Base-by-base conservation (phyloP, 805 yeast species). In the Hanseniaspora singularis region DNA sequence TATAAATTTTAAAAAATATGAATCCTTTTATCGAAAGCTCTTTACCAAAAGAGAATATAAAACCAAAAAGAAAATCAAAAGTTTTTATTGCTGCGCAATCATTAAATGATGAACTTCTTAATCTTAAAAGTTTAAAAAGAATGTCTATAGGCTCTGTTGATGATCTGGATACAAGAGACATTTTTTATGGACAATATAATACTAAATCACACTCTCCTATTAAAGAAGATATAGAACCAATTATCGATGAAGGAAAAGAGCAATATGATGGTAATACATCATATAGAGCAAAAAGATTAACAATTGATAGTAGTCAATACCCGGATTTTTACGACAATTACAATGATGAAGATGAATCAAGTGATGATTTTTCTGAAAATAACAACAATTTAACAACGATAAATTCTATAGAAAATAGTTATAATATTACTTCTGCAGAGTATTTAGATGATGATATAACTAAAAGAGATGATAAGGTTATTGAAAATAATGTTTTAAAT, bases 51-150 rank as follows among this genome's bases (percentile, higher is more conserved):
- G n/a, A n/a, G n/a, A n/a, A n/a, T n/a, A n/a, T n/a, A n/a, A n/a
- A n/a, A n/a, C n/a, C n/a, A 10, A 66, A 65, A 48, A 54, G 72
- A 36, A 67, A 68, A 49, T 66, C 73, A 47, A 65, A 74, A 55
- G 66, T 69, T 41, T 54, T 68, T 36, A 71, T 73, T 30, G 94
- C 94, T 2, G 87, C 85, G 3, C 77, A 77, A 54, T 85, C 86
- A 5, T 74, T 83, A 38, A 85, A 82, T 55, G 77, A 75, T 51
- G 92, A 83, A 57, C 70, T 81, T 51, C 76, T 77, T 61, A 76
- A 78, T 59, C 83, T 83, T 51, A 76, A 81, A 31, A 81, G 84
- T 18, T 64, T 83, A 53, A 83, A 83, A 58, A 67, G 94, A 50
- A 66, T 81, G 15, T 78, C 86, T 0, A 79, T 83, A 44, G 92